A percentile compares a stretch with the other conserved stretches of the same genome.
Conservation (phyloP, 176 grass and related monocot genomes). For the Tillandsia fasciculata region DNA sequence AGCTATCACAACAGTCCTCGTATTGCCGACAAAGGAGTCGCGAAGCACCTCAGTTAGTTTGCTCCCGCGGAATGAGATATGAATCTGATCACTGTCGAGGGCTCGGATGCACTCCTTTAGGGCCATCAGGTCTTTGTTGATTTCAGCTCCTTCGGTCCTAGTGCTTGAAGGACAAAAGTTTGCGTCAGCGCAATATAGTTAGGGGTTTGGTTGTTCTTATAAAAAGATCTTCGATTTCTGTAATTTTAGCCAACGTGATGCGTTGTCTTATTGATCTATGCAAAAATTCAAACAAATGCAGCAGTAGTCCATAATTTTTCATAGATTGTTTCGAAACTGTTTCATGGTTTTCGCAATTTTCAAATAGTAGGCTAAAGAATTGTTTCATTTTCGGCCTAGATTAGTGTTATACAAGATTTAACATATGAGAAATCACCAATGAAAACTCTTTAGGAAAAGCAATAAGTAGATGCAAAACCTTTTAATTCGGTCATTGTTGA, state of each 20-base stretch:
- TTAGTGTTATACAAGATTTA: too few species aligned
- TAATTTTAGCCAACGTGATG: too few species aligned
- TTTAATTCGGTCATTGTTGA: constrained; percentile 57
- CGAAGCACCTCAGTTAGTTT: constrained; percentile 78
- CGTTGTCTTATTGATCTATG: too few species aligned
- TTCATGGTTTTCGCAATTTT: too few species aligned
- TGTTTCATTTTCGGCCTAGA: too few species aligned
- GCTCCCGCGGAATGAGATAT: constrained; percentile 79
- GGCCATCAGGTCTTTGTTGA: constrained; percentile 73
- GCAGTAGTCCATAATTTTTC: too few species aligned
- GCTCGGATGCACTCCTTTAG: constrained; percentile 82
- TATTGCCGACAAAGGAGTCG: constrained; percentile 72
- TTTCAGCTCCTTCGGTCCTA: constrained; percentile 48
- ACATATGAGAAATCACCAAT: too few species aligned
- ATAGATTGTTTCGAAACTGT: too few species aligned
- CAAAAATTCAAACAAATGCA: constrained; percentile 13
- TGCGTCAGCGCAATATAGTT: too few species aligned
- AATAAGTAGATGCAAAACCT: constrained; percentile 27
- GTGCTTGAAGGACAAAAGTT: background rate
- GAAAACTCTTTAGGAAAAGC: background rate
- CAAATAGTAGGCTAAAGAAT: too few species aligned
- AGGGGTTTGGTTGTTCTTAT: too few species aligned
- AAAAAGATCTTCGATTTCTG: too few species aligned
- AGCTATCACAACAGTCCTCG: constrained; percentile 70
- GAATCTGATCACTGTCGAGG: constrained; percentile 74